phyloP scores from a whole-genome alignment of 495 filamentous ascomycete species.

The Hypoxylon subgilvum region DNA sequence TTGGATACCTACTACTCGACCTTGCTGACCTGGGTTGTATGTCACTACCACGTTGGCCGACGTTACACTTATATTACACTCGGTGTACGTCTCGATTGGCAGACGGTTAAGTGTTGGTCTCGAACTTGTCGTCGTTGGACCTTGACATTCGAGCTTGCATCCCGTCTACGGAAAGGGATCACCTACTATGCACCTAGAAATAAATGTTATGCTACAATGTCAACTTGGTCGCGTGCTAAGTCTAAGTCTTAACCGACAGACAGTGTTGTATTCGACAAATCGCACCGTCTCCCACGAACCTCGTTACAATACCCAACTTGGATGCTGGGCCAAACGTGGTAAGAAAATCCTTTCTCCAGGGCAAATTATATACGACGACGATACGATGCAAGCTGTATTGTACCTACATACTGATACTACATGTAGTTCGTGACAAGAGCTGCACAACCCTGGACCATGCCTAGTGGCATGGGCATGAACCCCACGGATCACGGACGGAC shows the following conservation, averaged over 20 bases:
- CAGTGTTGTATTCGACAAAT: conserved; percentile 7
- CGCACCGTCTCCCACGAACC: conserved; percentile 21
- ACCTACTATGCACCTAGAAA: background rate
- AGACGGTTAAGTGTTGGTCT: background rate
- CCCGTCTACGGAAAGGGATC: background rate
- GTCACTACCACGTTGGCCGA: too few relatives aligned
- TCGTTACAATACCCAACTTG: conserved; percentile 13
- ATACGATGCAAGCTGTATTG: conserved; percentile 26
- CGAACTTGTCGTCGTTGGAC: conserved; percentile 1
- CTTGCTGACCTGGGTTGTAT: background rate
- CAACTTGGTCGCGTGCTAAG: conserved; percentile 20
- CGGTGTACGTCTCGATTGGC: background rate
- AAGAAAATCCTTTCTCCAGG: conserved; percentile 26
- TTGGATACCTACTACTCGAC: background rate
- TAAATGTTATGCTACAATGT: background rate
- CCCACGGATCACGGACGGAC: conserved; percentile 26
- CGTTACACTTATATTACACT: too few relatives aligned
- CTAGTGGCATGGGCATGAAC: conserved; percentile 23
- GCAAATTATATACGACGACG: conserved; percentile 18
- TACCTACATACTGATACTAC: conserved; percentile 36
- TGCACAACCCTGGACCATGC: conserved; percentile 9
- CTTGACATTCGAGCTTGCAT: background rate
- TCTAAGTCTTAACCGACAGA: conserved; percentile 2
- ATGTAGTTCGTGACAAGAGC: conserved; percentile 29
- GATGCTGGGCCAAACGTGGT: conserved; percentile 24